Evolutionary conservation across 345 rosid species (phyloP), one percentile per base, ranked within the genome.

Genomic region (Ailanthus altissimus): DNA sequence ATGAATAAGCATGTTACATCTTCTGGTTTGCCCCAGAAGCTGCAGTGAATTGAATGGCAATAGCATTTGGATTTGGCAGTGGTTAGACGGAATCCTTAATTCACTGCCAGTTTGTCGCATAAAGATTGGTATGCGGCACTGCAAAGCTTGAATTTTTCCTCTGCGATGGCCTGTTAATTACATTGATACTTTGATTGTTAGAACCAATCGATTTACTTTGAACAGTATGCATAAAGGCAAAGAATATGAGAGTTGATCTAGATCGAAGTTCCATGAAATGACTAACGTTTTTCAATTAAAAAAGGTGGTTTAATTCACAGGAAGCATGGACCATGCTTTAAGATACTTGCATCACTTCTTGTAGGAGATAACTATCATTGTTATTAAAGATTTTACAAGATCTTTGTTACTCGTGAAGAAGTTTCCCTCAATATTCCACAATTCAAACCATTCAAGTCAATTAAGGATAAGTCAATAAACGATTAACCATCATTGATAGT

Each of bases 101-200:
- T 81, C 75, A 85, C 63, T 9, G 86, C 86, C 81, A 95, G 88
- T 85, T 85, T 91, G 71, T 90, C 89, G 28, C 97, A 85, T 79
- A 92, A 66, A 16, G 93, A 85, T 82, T 90, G 89, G 77, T 94
- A 92, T 16, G 98, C 95, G 25, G 86, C 89, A 75, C 88, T 88
- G 81, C 97, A 93, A 56, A 83, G 84, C 90, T 95, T 95, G 90
- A 95, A 93, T 80, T 89, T 93, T 82, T 88, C 95, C 86, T 93
- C 99, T 4, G 96, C 97, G 61, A 84, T 78, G 1, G 76, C 87
- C 94, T 92, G 88, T 75, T 51, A 69, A 70, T 43, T 53, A 77
- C 63, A 72, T 53, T 20, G 32, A 61, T 26, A 54, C 23, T 12
- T 68, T 23, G 46, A 1, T 9, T 65, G 49, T 50, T 66, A 54